Conservation (phyloP, 1,284 basidiomycete species). For the Fistulina hepatica region DNA sequence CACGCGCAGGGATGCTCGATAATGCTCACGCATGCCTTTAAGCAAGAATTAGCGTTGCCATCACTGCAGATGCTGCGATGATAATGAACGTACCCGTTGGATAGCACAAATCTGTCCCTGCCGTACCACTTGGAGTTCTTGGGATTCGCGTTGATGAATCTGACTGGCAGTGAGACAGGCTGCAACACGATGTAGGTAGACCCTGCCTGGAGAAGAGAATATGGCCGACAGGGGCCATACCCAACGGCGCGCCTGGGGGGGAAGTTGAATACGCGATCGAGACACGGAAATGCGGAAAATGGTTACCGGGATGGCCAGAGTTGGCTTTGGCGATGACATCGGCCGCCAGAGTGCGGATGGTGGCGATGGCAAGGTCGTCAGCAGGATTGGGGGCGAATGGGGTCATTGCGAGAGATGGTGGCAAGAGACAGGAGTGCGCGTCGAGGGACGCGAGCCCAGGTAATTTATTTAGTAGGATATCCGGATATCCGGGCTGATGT, state of each 20-base stretch:
- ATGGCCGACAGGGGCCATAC: constrained; percentile 84
- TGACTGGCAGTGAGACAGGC: constrained; percentile 18
- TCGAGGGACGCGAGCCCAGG: constrained; percentile 10
- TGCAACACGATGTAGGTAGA: constrained; percentile 19
- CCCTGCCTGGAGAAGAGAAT: constrained; percentile 79
- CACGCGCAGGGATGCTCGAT: constrained; percentile 1
- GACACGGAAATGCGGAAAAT: constrained; percentile 12
- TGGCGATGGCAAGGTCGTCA: constrained; percentile 54
- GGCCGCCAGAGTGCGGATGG: constrained; percentile 62
- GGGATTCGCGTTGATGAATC: constrained; percentile 81
- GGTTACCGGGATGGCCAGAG: constrained; percentile 79
- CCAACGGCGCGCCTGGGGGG: constrained; percentile 74
- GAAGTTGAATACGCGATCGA: constrained; percentile 5
- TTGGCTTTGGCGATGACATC: constrained; percentile 75
- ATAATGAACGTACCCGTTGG: constrained; percentile 50
- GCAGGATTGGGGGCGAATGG: constrained; percentile 26
- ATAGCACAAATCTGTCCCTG: constrained; percentile 83
- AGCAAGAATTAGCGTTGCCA: constrained; percentile 10
- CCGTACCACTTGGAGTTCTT: constrained; percentile 88
- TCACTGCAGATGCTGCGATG: background rate
- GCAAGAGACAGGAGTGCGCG: constrained; percentile 18
- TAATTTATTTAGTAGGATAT: constrained; percentile 3
- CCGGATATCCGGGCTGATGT: background rate
- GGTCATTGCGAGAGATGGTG: constrained; percentile 27
- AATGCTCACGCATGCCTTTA: constrained; percentile 52